Percentiles rank a stretch among this genome's conserved stretches.
These are phyloP conservation scores for Alternaria rosae DNA, from an alignment of 2,329 filamentous ascomycete genomes.

Conservation along the genomic window DNA sequence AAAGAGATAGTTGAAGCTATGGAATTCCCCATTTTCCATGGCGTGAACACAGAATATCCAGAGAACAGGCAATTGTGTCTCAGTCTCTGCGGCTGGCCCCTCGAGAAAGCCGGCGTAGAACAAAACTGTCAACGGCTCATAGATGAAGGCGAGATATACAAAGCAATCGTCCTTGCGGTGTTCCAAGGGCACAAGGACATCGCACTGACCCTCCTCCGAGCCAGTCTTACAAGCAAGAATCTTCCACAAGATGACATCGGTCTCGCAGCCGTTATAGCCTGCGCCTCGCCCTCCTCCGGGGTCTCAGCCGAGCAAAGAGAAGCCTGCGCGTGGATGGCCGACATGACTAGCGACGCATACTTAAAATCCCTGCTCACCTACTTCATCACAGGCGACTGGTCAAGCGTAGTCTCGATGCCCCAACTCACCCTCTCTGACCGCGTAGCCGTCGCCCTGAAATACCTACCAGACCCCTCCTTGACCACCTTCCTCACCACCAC, in stretches of 20 bases:
- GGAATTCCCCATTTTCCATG: conserved; percentile 69
- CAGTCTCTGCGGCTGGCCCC: conserved; percentile 76
- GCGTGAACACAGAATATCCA: conserved; percentile 68
- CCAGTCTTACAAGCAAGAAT: conserved; percentile 71
- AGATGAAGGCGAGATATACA: conserved; percentile 68
- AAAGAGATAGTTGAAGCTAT: conserved; percentile 69
- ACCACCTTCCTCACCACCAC: conserved; percentile 58
- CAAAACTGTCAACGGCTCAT: conserved; percentile 60
- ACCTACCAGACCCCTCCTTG: conserved; percentile 66
- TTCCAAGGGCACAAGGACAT: conserved; percentile 74
- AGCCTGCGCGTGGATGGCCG: conserved; percentile 67
- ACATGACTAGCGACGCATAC: conserved; percentile 76
- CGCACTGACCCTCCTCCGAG: conserved; percentile 74
- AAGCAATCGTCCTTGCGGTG: conserved; percentile 77
- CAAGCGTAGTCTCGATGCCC: conserved; percentile 73
- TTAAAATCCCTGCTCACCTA: conserved; percentile 80
- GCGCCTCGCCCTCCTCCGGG: conserved; percentile 47
- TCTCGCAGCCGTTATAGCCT: conserved; percentile 57
- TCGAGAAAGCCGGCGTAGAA: conserved; percentile 61
- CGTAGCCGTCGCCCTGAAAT: conserved; percentile 74
- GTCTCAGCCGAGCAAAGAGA: conserved; percentile 67
- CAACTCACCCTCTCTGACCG: conserved; percentile 79
- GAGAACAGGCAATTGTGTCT: conserved; percentile 78
- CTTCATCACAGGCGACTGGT: conserved; percentile 80
- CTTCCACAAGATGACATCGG: conserved; percentile 61